Evolutionary conservation across 2,329 filamentous ascomycete species (phyloP), one percentile per base, ranked within the genome.

Genomic region (Fusarium sp.): DNA sequence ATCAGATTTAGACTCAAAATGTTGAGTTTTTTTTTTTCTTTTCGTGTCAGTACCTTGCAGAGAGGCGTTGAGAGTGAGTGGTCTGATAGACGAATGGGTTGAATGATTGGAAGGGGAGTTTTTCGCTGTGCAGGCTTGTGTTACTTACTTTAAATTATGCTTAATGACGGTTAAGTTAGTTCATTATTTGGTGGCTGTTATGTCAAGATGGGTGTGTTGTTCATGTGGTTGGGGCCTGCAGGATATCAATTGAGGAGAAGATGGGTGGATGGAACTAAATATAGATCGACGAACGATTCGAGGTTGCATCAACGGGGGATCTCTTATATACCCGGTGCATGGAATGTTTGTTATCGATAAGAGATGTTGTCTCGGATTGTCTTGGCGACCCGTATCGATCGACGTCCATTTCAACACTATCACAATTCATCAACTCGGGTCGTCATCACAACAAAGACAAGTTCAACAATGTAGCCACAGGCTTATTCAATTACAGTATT

Each of bases 401-500:
- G 45, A 26, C 20, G 28, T 45, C 9, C 4, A 12, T 7, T 23
- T 23, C 9, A 36, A n/a, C 20, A 12, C 10, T 8, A n/a, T 34
- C 18, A 26, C 0, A 15, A 31, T 34, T 23, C 6, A n/a, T 13
- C 33, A 46, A 6, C 20, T 8, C 6, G 12, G 23, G 31, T 30
- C 45, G 37, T 20, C 37, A 12, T 44, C 57, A 41, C 10, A 11
- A 2, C 12, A 4, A 30, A 30, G 9, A 41, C 6, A 4, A 36
- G 4, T n/a, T 28, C 2, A n/a, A 16, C 40, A 30, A 30, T 46
- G n/a, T 36, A 45, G 51, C 59, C 30, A 34, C 2, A 57, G 42
- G 61, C 59, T 26, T 52, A 51, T 53, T 65, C 36, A 49, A 69
- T 60, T 65, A 68, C 45, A 20, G 31, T 31, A 68, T 56, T 51